phyloP scores from a whole-genome alignment of 73 alveolate species.

The Paramecium caudatum region DNA sequence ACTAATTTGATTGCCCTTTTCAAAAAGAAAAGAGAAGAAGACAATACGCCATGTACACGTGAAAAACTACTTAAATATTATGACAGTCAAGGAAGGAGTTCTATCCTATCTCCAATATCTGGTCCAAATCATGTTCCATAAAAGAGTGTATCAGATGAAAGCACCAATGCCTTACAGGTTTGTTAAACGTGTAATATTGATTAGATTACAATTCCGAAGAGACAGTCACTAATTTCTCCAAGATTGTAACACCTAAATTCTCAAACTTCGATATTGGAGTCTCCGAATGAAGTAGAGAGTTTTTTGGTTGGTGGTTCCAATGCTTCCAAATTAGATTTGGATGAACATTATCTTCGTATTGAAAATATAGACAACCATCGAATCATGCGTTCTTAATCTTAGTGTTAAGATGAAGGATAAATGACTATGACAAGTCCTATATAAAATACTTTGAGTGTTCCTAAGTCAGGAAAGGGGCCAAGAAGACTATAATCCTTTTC shows the following conservation, averaged over 20 bases:
- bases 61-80: background rate
- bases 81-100: constrained; percentile 23
- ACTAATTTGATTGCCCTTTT: background rate
- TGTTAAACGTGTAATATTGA: no score
- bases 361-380: background rate
- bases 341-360: constrained; percentile 6
- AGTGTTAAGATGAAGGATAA: background rate
- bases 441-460: constrained; percentile 34
- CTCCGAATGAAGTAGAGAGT: constrained; percentile 24
- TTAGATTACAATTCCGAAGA: background rate
- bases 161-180: constrained; percentile 21
- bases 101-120: background rate
- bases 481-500: constrained; percentile 24
- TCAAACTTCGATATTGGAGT: background rate
- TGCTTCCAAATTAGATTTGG: background rate
- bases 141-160: constrained; percentile 45
- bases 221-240: background rate
- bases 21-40: constrained; percentile 40
- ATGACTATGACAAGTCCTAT: no score
- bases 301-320: constrained; percentile 10
- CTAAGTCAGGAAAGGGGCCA: no score
- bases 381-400: constrained; percentile 19
- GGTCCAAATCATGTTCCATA: constrained; percentile 32
- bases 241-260: constrained; percentile 21
- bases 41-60: constrained; percentile 53